Evolutionary conservation across 345 rosid genomes (phyloP), one percentile per base, ranked within the genome.

Genomic region (Eucalyptus erythrocorys): DNA sequence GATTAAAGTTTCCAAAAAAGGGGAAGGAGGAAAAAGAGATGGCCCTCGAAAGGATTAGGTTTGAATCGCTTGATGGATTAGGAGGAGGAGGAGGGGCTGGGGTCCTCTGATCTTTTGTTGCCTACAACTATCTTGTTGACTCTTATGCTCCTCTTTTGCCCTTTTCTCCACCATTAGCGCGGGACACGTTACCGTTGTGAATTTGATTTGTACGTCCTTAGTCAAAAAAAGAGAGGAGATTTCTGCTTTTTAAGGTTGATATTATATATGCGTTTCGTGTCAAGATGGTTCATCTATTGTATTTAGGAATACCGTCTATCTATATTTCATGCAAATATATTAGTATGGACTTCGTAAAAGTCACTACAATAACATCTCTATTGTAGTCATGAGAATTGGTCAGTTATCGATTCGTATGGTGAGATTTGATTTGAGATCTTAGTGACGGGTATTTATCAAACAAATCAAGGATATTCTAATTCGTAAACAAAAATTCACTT

Each of bases 171-270:
- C 86, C 42, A 89, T 88, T 88, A 49, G 91, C 88, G 89, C 93
- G 93, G 92, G 86, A 91, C 93, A 86, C 90, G 87, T 92, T 91
- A 89, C 95, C 94, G 93, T 92, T 91, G 91, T 87, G 86, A 89
- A 6, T 40, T 21, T 76, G 84, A 76, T 76, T 76, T 43, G 27
- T 11, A 22, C 84, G 42, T 34, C 80, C 80, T 37, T 17, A 5
- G 43, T 68, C 3, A 4, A 16, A 26, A 16, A 34, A 5, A 8
- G 2, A 10, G 2, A 3, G 13, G 19, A 17, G 43, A 71, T 17
- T 68, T 68, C 6, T 34, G n/a, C 13, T 43, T 34, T 32, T 17
- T 5, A 10, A 7, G 43, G 7, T 37, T 3, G 80, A 34, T 68
- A 17, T n/a, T 61, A 30, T 30, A 30, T 14, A 14, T n/a, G 5